Conservation (phyloP, 306 rosid species). For the Rubus idaeus region DNA sequence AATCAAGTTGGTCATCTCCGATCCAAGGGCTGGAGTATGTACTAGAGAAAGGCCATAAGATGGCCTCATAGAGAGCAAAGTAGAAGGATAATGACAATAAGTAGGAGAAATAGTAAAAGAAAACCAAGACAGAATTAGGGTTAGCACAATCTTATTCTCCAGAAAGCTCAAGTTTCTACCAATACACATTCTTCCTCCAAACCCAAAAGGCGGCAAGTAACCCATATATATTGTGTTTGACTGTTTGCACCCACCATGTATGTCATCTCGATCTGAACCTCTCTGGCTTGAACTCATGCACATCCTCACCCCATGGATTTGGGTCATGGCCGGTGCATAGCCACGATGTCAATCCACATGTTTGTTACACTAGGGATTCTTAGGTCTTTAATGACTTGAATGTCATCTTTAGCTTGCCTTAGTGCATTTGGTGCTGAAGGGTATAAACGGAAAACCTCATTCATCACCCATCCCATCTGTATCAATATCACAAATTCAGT, state of each 20-base stretch:
- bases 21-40: slow-evolving; percentile 25
- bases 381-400: slow-evolving; percentile 38
- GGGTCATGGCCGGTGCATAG: slow-evolving; percentile 78
- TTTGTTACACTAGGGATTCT: slow-evolving; percentile 72
- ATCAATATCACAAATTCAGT: not conserved
- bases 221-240: too few relatives aligned
- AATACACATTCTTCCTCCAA: slow-evolving; percentile 84
- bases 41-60: slow-evolving; percentile 56
- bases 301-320: slow-evolving; percentile 63
- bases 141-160: slow-evolving; percentile 73
- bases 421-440: slow-evolving; percentile 82
- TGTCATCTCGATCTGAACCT: slow-evolving; percentile 60
- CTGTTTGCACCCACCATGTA: slow-evolving; percentile 68
- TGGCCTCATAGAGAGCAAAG: slow-evolving; percentile 68
- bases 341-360: slow-evolving; percentile 81
- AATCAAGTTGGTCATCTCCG: too few relatives aligned
- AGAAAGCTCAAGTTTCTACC: slow-evolving; percentile 67
- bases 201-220: slow-evolving; percentile 81
- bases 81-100: slow-evolving; percentile 63
- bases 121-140: slow-evolving; percentile 63
- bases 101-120: slow-evolving; percentile 50
- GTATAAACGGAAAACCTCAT: slow-evolving; percentile 67
- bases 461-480: slow-evolving; percentile 92
- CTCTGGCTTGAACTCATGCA: slow-evolving; percentile 62
- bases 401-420: slow-evolving; percentile 74